Evolutionary conservation across 2,329 filamentous ascomycete species (phyloP).

Genomic region (Cordyceps cateniannulata): DNA sequence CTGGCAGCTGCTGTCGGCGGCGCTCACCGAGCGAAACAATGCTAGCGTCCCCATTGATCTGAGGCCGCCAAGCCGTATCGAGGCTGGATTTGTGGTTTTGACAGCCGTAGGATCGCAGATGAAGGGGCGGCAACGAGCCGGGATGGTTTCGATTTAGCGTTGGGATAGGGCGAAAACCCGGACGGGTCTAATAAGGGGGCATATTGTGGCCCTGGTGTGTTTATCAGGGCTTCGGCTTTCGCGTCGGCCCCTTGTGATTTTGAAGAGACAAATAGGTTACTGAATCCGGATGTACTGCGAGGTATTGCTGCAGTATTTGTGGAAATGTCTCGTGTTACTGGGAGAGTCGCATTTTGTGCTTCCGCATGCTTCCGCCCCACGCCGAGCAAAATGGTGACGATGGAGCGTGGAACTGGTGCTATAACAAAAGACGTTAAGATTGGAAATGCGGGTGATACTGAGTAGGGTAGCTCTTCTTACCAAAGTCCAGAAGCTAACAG

Average conservation of each 20-base stretch:
- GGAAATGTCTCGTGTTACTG: too few species aligned
- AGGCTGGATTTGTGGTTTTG: too few species aligned
- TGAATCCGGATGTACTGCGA: too few species aligned
- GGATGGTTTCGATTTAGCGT: not conserved
- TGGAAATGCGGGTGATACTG: too few species aligned
- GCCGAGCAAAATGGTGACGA: too few species aligned
- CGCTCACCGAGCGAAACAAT: not conserved
- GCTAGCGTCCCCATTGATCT: not conserved
- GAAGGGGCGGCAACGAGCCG: not conserved
- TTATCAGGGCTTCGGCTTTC: not conserved
- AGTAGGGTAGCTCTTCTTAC: too few species aligned
- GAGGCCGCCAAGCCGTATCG: not conserved
- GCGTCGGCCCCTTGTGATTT: not conserved
- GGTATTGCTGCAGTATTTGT: not conserved
- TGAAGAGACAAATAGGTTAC: not conserved
- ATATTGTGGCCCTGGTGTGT: not conserved
- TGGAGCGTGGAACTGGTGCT: too few species aligned
- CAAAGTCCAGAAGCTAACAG: too few species aligned
- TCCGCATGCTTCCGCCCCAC: too few species aligned
- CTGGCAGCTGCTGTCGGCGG: constrained; percentile 31
- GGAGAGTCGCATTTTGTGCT: too few species aligned
- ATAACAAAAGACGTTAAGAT: too few species aligned
- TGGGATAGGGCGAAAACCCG: too few species aligned
- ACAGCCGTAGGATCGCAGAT: not conserved
- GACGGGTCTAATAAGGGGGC: not conserved